Base-by-base conservation (phyloP, 2,329 filamentous ascomycete genomes). In the Phoma herbarum region DNA sequence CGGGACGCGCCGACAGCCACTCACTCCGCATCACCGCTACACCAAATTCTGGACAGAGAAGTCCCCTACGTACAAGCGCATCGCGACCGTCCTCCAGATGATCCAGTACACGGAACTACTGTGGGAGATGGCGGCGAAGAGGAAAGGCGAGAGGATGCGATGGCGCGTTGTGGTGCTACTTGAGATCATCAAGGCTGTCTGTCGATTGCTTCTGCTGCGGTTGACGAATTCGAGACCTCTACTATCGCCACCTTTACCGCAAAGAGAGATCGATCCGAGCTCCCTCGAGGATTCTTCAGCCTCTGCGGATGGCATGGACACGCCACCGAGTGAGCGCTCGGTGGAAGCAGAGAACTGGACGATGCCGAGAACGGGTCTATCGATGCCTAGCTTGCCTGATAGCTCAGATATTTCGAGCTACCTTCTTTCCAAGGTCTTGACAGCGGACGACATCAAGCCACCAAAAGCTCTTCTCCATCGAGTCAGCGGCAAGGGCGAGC, bases 51-150 rank as follows among this genome's bases (percentile, higher is more conserved):
- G 86, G 84, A 82, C 83, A 18, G 80, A 83, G 47, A 82, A 83
- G 53, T 88, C 85, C 69, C 82, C 84, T 4, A 83, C 92, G 10
- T 99, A 99, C 77, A 87, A 89, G 59, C 86, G 91, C 59, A 87
- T 96, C 53, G 93, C 94, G 39, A 84, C 93, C 64, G 82, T 93
- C 4, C 81, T 99, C 47, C 92, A 96, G 75, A 90, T 96, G 79
- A 90, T 97, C 25, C 91, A 95, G 67, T 98, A 98, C 74, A 97
- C 93, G 0, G 92, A 99, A 79, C 82, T 99, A 28, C 81, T 99
- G n/a, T 95, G 94, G 85, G 95, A 99, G 77, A 99, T 99, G 95
- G 87, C 90, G 26, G 93, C 93, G 26, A 96, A 96, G 78, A 86
- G 94, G 47, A 88, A 88, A 62, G 91, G 92, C 18, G 93, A 96